These are phyloP conservation scores for Fusarium protoensiforme DNA, from an alignment of 2,329 filamentous ascomycete species.

Conservation along the genomic window DNA sequence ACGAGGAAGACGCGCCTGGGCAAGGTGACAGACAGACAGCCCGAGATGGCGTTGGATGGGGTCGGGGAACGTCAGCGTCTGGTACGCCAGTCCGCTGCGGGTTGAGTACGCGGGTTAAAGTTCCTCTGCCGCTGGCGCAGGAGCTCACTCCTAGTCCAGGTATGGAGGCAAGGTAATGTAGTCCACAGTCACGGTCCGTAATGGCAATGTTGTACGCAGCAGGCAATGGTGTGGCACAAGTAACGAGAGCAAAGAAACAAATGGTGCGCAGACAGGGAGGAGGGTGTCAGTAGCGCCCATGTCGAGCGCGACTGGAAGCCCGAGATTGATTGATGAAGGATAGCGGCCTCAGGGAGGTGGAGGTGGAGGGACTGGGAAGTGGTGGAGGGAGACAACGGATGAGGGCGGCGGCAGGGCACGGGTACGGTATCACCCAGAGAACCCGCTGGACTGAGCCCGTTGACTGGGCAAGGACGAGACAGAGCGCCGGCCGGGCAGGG, in stretches of 20 bases:
- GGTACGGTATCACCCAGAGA: conserved; percentile 30
- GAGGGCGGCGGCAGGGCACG: conserved; percentile 13
- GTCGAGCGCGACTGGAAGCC: conserved; percentile 35
- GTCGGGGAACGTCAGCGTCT: conserved; percentile 1
- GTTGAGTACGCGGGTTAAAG: neutral
- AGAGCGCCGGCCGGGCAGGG: neutral
- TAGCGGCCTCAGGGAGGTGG: conserved; percentile 40
- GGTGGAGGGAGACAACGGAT: conserved; percentile 10
- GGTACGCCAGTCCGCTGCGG: neutral
- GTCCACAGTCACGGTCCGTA: conserved; percentile 3
- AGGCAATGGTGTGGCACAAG: conserved; percentile 41
- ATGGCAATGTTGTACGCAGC: conserved; percentile 23
- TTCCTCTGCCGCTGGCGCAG: conserved; percentile 4
- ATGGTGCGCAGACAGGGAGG: conserved; percentile 32
- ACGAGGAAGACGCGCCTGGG: conserved; percentile 1
- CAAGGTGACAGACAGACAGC: conserved; percentile 12
- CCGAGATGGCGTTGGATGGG: conserved; percentile 10
- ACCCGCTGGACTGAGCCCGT: conserved; percentile 24
- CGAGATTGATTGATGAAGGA: conserved; percentile 42
- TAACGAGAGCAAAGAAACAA: conserved; percentile 26
- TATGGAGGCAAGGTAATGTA: neutral
- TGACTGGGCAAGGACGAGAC: conserved; percentile 26
- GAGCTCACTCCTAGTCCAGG: neutral
- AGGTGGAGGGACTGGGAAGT: conserved; percentile 28
- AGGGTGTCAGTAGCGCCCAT: conserved; percentile 40